These are phyloP conservation scores for Cornus controversa DNA, from an alignment of 148 eudicot genomes.

Conservation along the genomic window DNA sequence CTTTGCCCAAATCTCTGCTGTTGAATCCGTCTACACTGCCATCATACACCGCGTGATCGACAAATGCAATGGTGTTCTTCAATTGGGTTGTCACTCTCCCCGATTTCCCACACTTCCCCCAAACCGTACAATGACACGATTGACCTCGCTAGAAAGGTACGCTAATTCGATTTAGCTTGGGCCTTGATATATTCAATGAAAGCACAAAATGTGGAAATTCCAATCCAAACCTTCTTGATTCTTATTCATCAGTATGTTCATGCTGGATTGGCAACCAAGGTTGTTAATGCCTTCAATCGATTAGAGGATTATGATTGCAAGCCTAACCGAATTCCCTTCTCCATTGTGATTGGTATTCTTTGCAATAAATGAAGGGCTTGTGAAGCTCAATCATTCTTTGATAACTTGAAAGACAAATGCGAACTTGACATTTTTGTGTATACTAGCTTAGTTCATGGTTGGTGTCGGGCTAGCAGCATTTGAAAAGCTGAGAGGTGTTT, in stretches of 20 bases:
- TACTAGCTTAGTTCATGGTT: slow-evolving; percentile 73
- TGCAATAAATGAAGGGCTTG: slow-evolving; percentile 63
- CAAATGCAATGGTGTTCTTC: slow-evolving; percentile 69
- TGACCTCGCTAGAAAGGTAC: slow-evolving; percentile 72
- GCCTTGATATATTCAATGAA: slow-evolving; percentile 67
- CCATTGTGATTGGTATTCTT: slow-evolving; percentile 49
- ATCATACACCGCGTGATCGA: slow-evolving; percentile 47
- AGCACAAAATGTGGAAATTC: slow-evolving; percentile 25
- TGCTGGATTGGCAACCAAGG: slow-evolving; percentile 72
- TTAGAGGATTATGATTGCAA: slow-evolving; percentile 81
- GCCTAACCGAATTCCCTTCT: slow-evolving; percentile 55
- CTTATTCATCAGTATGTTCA: slow-evolving; percentile 68
- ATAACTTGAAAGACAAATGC: slow-evolving; percentile 53
- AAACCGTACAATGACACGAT: slow-evolving; percentile 57
- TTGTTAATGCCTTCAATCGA: slow-evolving; percentile 63
- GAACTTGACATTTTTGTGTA: slow-evolving; percentile 73
- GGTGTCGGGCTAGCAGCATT: slow-evolving; percentile 77
- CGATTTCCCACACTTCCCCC: slow-evolving; percentile 10
- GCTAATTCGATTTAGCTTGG: slow-evolving; percentile 75
- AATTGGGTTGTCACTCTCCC: slow-evolving; percentile 53
- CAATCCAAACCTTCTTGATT: slow-evolving; percentile 44
- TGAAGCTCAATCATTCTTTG: slow-evolving; percentile 82
- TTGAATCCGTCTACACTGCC: slow-evolving; percentile 42
- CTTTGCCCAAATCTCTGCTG: slow-evolving; percentile 33
- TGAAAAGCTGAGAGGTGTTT: slow-evolving; percentile 76